A percentile compares a stretch with the other conserved stretches of the same genome.
phyloP scores from a whole-genome alignment of 2,329 filamentous ascomycete species.

The Fusarium irregulare region DNA sequence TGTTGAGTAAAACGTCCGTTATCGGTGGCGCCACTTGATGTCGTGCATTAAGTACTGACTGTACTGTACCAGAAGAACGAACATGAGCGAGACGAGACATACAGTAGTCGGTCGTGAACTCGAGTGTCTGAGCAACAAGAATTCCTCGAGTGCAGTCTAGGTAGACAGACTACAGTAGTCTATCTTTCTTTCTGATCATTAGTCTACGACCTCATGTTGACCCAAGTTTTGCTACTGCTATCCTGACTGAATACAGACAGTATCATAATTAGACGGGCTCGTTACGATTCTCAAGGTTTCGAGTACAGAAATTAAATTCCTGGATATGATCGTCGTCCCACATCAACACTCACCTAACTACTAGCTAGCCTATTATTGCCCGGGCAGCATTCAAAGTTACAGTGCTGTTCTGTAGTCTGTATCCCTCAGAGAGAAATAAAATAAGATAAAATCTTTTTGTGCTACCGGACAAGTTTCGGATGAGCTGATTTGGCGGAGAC shows the following conservation, averaged over 20 bases:
- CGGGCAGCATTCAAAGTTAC: background rate
- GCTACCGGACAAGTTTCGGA: conserved; percentile 30
- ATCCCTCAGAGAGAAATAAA: background rate
- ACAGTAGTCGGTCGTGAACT: background rate
- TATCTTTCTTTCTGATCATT: background rate
- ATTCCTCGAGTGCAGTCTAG: background rate
- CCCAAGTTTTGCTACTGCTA: conserved; percentile 2
- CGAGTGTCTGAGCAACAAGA: conserved; percentile 4
- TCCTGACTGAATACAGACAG: too few species aligned
- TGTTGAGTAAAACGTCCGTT: conserved; percentile 21
- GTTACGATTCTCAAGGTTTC: background rate
- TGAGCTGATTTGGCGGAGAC: conserved; percentile 25
- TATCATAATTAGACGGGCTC: too few species aligned
- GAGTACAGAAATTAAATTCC: background rate
- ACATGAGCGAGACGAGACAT: conserved; percentile 5
- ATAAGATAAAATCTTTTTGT: background rate
- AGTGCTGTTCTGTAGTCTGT: background rate
- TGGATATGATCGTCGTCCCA: background rate
- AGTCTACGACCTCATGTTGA: background rate
- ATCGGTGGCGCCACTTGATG: conserved; percentile 37
- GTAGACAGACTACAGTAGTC: background rate
- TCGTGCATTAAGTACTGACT: conserved; percentile 9
- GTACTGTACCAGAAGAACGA: background rate
- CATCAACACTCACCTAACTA: background rate
- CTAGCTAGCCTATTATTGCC: conserved; percentile 3